Base-by-base conservation (phyloP, 495 filamentous ascomycete genomes). In the Pseudevernia furfuracea region DNA sequence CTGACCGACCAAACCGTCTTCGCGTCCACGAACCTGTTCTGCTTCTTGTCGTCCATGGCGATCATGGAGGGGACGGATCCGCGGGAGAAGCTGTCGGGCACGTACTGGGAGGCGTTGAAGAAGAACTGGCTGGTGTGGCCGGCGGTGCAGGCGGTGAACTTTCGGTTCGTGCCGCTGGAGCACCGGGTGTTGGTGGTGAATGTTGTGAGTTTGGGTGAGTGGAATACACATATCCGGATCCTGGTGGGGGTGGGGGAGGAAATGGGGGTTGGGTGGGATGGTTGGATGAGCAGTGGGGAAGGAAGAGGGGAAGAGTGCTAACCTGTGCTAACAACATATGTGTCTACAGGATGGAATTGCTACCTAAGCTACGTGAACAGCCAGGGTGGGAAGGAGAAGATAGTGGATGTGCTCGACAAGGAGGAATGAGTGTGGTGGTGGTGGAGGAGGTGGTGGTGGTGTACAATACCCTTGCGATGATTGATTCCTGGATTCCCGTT, bases 121-220 rank as follows among this genome's bases (percentile, higher is more conserved):
- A 89, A 87, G 71, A 98, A 98, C 74, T 92, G 89, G 80, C 84
- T 90, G 75, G 80, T 98, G 58, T 98, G 95, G 94, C 95, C 94
- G 12, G 84, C 83, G 66, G 91, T 97, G 64, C 94, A 98, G 79
- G 75, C 87, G 60, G 81, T 87, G 67, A 98, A 98, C 78, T 97
- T 98, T 79, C 86, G 87, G 72, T 79, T 95, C 53, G 88, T 97
- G 60, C 94, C 94, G 19, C 75, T 96, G 69, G 82, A 97, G 67
- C 87, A 92, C 72, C 78, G 93, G 64, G 82, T 98, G 39, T 74
- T 98, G 68, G 85, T 96, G 53, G 94, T 97, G 55, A 98, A 98
- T 71, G 74, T 96, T 25, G 80, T 97, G 52, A 83, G 80, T 70
- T 77, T 90, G 67, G 87, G 87, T 90, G 73, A 74, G 85, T 81